Evolutionary conservation across 257 asterid genomes (phyloP).

Genomic region (Knoxia roxburghii): DNA sequence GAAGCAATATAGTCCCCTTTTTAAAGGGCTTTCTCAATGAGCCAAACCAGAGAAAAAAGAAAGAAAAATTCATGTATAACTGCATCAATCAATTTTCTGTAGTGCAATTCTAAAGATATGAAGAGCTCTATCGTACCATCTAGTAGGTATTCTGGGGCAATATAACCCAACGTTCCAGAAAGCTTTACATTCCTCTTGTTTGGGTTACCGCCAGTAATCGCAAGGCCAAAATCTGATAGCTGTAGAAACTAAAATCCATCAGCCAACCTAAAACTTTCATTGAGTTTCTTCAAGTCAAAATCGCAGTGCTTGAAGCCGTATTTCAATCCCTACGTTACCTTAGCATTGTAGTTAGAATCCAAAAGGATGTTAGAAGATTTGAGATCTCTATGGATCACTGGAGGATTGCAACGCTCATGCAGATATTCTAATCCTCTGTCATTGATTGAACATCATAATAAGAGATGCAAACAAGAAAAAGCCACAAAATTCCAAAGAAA

Average conservation of each 20-base stretch:
- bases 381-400: constrained; percentile 84
- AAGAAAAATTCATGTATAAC: not conserved
- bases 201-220: constrained; percentile 53
- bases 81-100: not conserved
- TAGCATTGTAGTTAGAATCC: constrained; percentile 73
- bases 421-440: constrained; percentile 82
- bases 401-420: constrained; percentile 83
- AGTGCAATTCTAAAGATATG: not conserved
- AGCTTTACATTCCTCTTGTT: constrained; percentile 55
- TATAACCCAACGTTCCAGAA: constrained; percentile 90
- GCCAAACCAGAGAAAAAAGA: not conserved
- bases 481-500: not conserved
- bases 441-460: constrained; percentile 8
- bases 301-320: not conserved
- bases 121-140: constrained; percentile 49
- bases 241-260: constrained; percentile 28
- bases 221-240: constrained; percentile 94
- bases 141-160: constrained; percentile 81
- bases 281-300: not conserved
- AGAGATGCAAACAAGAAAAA: not conserved
- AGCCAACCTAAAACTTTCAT: constrained; percentile 4
- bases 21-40: not conserved
- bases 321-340: constrained; percentile 41
- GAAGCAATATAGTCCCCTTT: not conserved
- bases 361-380: constrained; percentile 86